Percentiles rank a stretch among this genome's conserved stretches.
Evolutionary conservation across 805 yeast species (phyloP).

Genomic region (Teunomyces lycoperdinae): DNA sequence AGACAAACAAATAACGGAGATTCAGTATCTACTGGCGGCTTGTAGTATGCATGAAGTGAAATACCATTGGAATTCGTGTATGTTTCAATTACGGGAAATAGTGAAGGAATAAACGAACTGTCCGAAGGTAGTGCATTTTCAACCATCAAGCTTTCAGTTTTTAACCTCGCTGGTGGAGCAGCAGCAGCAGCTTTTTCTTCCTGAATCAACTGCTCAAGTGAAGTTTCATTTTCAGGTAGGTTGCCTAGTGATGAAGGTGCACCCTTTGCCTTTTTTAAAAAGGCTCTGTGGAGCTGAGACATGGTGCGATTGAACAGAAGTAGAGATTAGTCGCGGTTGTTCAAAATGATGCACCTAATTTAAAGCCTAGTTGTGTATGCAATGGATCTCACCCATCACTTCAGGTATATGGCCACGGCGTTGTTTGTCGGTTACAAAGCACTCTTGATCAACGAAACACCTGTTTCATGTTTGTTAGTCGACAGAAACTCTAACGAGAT

Average conservation of each 20-base stretch:
- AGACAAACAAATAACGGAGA: conserved; percentile 70
- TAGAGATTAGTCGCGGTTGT: background rate
- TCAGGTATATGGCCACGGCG: conserved; percentile 50
- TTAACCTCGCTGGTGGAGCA: background rate
- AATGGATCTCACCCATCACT: conserved; percentile 17
- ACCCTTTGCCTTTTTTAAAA: conserved; percentile 5
- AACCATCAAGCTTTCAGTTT: too few relatives aligned
- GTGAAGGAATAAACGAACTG: background rate
- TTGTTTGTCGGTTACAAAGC: conserved; percentile 62
- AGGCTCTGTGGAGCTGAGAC: conserved; percentile 15
- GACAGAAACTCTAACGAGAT: conserved; percentile 39
- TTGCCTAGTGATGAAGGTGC: background rate
- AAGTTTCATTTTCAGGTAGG: background rate
- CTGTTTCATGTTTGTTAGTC: conserved; percentile 74
- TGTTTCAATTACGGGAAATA: conserved; percentile 17
- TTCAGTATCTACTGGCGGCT: conserved; percentile 41
- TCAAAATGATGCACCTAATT: background rate
- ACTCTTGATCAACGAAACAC: conserved; percentile 66
- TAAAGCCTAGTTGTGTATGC: background rate
- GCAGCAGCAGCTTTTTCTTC: background rate
- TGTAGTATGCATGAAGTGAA: conserved; percentile 49
- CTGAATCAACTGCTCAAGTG: background rate
- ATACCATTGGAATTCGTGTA: conserved; percentile 13
- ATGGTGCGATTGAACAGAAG: background rate
- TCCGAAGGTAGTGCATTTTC: background rate